phyloP scores from a whole-genome alignment of 2,329 filamentous ascomycete genomes.

The Endocalyx cinctus region DNA sequence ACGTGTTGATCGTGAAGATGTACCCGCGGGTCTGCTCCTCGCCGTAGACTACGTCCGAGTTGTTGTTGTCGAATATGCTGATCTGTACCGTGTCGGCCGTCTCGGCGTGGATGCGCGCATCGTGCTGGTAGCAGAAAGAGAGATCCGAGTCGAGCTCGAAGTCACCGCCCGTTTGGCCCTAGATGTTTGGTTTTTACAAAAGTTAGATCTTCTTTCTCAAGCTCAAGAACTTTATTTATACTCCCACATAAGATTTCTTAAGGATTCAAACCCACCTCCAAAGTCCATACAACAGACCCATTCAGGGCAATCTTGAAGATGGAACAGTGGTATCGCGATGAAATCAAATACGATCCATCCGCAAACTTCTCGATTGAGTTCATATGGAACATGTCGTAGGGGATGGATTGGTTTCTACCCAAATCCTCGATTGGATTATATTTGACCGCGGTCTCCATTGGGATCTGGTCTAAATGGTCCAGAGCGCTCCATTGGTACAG shows the following conservation, averaged over 20 bases:
- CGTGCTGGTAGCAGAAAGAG: constrained; percentile 31
- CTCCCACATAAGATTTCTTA: too few relatives aligned
- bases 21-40: constrained; percentile 18
- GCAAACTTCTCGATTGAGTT: constrained; percentile 21
- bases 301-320: constrained; percentile 16
- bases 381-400: constrained; percentile 24
- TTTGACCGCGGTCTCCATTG: constrained; percentile 10
- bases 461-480: constrained; percentile 29
- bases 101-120: constrained; percentile 24
- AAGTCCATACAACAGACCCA: constrained; percentile 18
- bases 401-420: constrained; percentile 14
- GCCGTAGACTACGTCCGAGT: constrained; percentile 16
- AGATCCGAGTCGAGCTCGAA: constrained; percentile 11
- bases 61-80: constrained; percentile 33
- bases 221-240: too few relatives aligned
- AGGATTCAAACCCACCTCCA: too few relatives aligned
- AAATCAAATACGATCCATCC: constrained; percentile 23
- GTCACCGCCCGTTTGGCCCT: constrained; percentile 20
- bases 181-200: constrained; percentile 1
- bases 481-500: constrained; percentile 37
- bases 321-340: constrained; percentile 18
- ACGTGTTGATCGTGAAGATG: constrained; percentile 16
- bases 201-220: too few relatives aligned
- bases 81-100: constrained; percentile 17
- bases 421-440: constrained; percentile 15